Conservation (phyloP, 2,329 filamentous ascomycete species). For the Botrytis cinerea region DNA sequence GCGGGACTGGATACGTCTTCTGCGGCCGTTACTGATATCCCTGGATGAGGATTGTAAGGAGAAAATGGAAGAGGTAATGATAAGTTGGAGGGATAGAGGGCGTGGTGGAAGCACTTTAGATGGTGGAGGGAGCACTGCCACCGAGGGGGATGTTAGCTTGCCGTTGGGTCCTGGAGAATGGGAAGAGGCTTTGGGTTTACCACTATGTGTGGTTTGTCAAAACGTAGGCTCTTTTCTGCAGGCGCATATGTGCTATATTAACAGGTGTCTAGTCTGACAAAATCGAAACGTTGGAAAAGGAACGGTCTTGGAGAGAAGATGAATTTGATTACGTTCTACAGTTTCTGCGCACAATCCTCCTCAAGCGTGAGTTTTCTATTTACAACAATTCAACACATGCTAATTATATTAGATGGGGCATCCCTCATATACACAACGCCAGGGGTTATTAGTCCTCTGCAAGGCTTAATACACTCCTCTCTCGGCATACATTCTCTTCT, state of each 20-base stretch:
- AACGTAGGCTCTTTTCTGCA: conserved; percentile 60
- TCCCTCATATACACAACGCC: conserved; percentile 84
- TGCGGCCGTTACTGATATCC: conserved; percentile 74
- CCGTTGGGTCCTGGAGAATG: conserved; percentile 88
- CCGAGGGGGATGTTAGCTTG: conserved; percentile 68
- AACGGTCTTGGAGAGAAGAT: conserved; percentile 90
- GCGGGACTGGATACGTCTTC: conserved; percentile 82
- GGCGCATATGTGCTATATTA: conserved; percentile 22
- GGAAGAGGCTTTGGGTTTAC: conserved; percentile 85
- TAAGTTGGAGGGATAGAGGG: conserved; percentile 74
- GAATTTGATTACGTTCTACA: conserved; percentile 96
- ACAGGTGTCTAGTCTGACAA: conserved; percentile 30
- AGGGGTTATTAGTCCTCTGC: conserved; percentile 73
- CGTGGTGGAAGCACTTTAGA: conserved; percentile 66
- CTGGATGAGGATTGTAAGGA: conserved; percentile 76
- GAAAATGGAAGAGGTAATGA: conserved; percentile 84
- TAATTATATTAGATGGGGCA: conserved; percentile 63
- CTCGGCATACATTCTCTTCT: conserved; percentile 83
- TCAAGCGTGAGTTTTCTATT: conserved; percentile 67
- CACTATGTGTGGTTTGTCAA: conserved; percentile 92
- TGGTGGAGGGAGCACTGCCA: conserved; percentile 55
- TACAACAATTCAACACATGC: conserved; percentile 2
- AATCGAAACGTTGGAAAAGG: conserved; percentile 82
- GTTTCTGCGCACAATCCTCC: conserved; percentile 82
- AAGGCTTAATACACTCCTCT: conserved; percentile 79